phyloP scores from a whole-genome alignment of 805 yeast species.

The Ogataea sp. region DNA sequence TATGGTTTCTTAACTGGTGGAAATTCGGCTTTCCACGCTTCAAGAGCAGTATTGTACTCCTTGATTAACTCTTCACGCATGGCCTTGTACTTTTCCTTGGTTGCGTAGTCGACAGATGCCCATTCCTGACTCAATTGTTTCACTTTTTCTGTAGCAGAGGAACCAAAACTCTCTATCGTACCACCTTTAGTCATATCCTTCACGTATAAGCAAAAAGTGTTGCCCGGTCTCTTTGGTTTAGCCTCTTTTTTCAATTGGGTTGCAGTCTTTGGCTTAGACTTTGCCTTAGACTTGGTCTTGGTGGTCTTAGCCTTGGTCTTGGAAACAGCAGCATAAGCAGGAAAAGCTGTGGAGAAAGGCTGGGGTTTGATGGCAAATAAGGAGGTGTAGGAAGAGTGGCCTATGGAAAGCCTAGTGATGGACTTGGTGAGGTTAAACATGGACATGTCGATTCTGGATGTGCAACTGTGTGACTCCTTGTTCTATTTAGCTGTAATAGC shows the following conservation, averaged over 20 bases:
- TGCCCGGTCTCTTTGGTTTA: not conserved
- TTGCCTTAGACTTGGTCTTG: too few relatives aligned
- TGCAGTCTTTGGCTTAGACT: not conserved
- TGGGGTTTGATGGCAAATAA: too few relatives aligned
- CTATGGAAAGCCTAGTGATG: too few relatives aligned
- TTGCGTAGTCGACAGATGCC: not conserved
- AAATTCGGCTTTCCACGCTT: constrained; percentile 25
- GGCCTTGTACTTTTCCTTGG: not conserved
- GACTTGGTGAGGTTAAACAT: too few relatives aligned
- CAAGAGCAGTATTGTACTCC: constrained; percentile 21
- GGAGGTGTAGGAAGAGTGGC: too few relatives aligned
- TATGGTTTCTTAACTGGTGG: constrained; percentile 5
- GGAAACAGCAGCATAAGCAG: too few relatives aligned
- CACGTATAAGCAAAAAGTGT: not conserved
- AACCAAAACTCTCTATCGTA: not conserved
- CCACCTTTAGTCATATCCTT: not conserved
- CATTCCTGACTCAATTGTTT: not conserved
- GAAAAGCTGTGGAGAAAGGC: too few relatives aligned
- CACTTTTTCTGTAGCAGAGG: not conserved
- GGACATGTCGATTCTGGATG: too few relatives aligned
- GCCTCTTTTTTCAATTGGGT: not conserved
- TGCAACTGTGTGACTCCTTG: too few relatives aligned
- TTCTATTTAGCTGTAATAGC: too few relatives aligned
- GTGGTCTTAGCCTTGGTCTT: too few relatives aligned
- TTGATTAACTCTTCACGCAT: too few relatives aligned